Percentiles rank a stretch among this genome's conserved stretches.
Evolutionary conservation across 208 protist species (phyloP).

Genomic region (Angomonas ambiguus): DNA sequence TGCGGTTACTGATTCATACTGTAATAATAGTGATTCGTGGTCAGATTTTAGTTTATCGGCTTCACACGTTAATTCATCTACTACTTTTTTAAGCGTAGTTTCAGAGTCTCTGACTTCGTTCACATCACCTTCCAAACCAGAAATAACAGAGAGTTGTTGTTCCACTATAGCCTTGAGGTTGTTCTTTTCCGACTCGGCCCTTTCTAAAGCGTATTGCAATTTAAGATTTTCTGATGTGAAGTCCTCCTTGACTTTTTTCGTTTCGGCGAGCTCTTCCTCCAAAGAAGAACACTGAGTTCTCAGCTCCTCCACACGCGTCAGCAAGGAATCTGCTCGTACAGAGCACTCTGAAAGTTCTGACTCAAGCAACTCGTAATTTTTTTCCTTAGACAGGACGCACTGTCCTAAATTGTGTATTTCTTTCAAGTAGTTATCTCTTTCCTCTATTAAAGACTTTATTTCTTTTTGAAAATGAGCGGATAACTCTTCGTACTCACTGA

Average conservation of each 20-base stretch:
- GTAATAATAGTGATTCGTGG: constrained; percentile 13
- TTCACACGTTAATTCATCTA: constrained; percentile 30
- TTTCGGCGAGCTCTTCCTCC: constrained; percentile 2
- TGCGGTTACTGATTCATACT: constrained; percentile 40
- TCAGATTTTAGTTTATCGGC: constrained; percentile 16
- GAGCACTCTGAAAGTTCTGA: constrained; percentile 18
- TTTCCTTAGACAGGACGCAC: constrained; percentile 19
- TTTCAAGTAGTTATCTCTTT: constrained; percentile 19
- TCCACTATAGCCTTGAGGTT: constrained; percentile 13
- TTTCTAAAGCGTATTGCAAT: not conserved
- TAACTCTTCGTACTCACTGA: constrained; percentile 41
- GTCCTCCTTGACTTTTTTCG: not conserved
- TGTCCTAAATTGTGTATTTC: constrained; percentile 22
- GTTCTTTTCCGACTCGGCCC: not conserved
- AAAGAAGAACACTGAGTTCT: constrained; percentile 26
- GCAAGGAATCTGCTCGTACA: constrained; percentile 24
- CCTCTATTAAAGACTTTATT: constrained; percentile 21
- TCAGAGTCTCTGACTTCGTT: constrained; percentile 23
- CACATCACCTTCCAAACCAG: constrained; percentile 37
- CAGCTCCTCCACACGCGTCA: constrained; percentile 23
- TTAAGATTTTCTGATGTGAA: too few species aligned
- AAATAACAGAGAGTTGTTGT: constrained; percentile 39
- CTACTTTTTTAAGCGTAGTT: constrained; percentile 18
- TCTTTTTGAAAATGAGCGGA: constrained; percentile 42
- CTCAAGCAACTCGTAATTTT: constrained; percentile 18